Conservation (phyloP, 495 filamentous ascomycete genomes). For the Tricharina praecox region DNA sequence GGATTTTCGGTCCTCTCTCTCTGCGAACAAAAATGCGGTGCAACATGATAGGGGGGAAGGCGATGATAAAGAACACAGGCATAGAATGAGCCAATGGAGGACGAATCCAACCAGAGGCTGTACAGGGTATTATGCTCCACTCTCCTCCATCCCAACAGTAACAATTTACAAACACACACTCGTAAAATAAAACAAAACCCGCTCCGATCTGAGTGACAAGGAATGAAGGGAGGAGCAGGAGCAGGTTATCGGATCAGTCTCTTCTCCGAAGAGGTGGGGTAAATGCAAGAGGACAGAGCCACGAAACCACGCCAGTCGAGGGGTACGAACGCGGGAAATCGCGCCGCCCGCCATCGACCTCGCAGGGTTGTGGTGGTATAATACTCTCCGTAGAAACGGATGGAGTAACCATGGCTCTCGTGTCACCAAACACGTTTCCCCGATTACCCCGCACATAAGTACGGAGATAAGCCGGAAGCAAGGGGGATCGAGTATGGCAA, state of each 20-base stretch:
- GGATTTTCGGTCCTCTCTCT: constrained; percentile 25
- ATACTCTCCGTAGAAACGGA: not conserved
- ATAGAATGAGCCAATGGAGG: not conserved
- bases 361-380: no score
- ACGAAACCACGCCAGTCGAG: constrained; percentile 5
- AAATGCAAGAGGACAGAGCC: not conserved
- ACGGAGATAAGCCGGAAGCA: not conserved
- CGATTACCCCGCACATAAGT: not conserved
- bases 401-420: not conserved
- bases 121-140: not conserved
- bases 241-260: constrained; percentile 22
- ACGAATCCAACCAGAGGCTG: not conserved
- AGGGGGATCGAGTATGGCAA: constrained; percentile 2
- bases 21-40: constrained; percentile 15
- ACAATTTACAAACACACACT: no score
- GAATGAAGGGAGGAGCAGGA: constrained; percentile 2
- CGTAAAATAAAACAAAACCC: no score
- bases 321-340: no score
- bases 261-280: constrained; percentile 19
- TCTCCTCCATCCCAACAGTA: no score
- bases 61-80: no score
- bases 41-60: constrained; percentile 1
- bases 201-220: no score
- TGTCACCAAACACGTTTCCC: not conserved
- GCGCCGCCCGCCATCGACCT: no score